These are phyloP conservation scores for Collybia nuda DNA, from an alignment of 768 basidiomycete species.

Conservation along the genomic window DNA sequence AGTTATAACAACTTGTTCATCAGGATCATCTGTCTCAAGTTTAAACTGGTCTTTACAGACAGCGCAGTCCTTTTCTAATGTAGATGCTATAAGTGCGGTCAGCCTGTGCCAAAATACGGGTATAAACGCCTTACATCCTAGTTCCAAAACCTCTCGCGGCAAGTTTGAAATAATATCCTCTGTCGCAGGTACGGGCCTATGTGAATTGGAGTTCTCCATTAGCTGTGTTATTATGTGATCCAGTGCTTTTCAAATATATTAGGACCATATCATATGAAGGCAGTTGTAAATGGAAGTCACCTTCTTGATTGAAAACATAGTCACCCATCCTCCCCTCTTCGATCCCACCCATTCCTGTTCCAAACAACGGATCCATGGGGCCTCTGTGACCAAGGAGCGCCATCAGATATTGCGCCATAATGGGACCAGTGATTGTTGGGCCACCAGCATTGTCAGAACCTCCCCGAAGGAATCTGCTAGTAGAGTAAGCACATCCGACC, in stretches of 20 bases:
- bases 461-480: slow-evolving; percentile 34
- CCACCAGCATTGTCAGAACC: slow-evolving; percentile 26
- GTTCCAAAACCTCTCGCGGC: slow-evolving; percentile 58
- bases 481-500: slow-evolving; percentile 3
- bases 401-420: slow-evolving; percentile 76
- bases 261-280: neutral
- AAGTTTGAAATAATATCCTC: slow-evolving; percentile 76
- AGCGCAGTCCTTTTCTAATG: slow-evolving; percentile 80
- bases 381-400: slow-evolving; percentile 55
- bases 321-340: slow-evolving; percentile 76
- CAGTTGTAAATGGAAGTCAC: slow-evolving; percentile 29
- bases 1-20: slow-evolving; percentile 76
- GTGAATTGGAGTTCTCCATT: slow-evolving; percentile 76
- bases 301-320: slow-evolving; percentile 91
- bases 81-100: slow-evolving; percentile 40
- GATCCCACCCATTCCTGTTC: slow-evolving; percentile 32
- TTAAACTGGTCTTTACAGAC: slow-evolving; percentile 90
- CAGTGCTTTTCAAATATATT: slow-evolving; percentile 48
- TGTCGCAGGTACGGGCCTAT: slow-evolving; percentile 81
- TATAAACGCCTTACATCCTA: slow-evolving; percentile 49
- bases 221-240: slow-evolving; percentile 86
- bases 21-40: slow-evolving; percentile 66
- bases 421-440: slow-evolving; percentile 49
- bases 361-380: slow-evolving; percentile 42
- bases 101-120: slow-evolving; percentile 5